These are phyloP conservation scores for Henckelia pumila DNA, from an alignment of 257 asterid species.

Conservation along the genomic window DNA sequence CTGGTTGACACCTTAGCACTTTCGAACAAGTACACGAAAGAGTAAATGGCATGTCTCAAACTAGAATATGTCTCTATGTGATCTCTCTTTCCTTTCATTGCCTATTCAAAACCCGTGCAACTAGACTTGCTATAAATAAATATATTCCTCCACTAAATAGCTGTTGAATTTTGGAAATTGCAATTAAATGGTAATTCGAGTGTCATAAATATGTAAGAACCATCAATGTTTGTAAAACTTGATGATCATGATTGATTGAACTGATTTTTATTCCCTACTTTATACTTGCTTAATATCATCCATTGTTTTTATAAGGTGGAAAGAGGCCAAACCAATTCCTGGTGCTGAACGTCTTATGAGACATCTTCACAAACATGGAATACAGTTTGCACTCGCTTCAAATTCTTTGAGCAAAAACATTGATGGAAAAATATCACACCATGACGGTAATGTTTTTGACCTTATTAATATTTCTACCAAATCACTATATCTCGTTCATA, in stretches of 20 bases:
- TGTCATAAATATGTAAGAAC: neutral
- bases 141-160: neutral
- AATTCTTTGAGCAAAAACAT: constrained; percentile 60
- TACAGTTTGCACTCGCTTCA: constrained; percentile 83
- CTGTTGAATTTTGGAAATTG: neutral
- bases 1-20: neutral
- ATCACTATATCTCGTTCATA: constrained; percentile 10
- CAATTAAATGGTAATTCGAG: neutral
- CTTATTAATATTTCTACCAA: constrained; percentile 9
- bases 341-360: constrained; percentile 80
- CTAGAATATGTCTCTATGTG: neutral
- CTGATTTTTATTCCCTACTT: constrained; percentile 3
- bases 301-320: constrained; percentile 51
- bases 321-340: constrained; percentile 72
- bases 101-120: neutral
- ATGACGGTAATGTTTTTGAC: constrained; percentile 44
- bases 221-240: neutral
- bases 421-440: constrained; percentile 58
- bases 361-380: constrained; percentile 64
- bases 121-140: neutral
- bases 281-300: neutral
- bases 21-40: neutral
- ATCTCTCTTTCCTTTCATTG: neutral
- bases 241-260: constrained; percentile 9
- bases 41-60: neutral